Evolutionary conservation across 352 stramenopile species (phyloP).

Genomic region (Pythium folliculosum): DNA sequence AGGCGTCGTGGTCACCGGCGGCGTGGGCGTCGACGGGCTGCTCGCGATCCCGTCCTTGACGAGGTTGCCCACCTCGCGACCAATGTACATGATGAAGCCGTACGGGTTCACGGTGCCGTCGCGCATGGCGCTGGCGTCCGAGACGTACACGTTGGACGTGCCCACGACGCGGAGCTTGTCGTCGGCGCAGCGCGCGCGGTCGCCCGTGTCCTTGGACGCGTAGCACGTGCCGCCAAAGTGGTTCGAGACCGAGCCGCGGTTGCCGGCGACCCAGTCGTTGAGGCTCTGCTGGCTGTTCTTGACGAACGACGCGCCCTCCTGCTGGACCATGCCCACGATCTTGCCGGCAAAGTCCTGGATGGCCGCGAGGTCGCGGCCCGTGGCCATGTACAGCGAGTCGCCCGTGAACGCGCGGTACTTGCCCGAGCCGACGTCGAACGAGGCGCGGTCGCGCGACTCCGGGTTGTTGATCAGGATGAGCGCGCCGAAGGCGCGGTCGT

Average conservation of each 20-base stretch:
- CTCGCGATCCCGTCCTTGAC: constrained; percentile 39
- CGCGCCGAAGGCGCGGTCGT: constrained; percentile 40
- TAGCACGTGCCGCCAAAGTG: constrained; percentile 81
- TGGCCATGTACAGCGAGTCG: constrained; percentile 24
- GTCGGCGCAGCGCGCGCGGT: constrained; percentile 58
- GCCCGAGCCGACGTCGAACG: constrained; percentile 40
- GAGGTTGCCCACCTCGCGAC: constrained; percentile 45
- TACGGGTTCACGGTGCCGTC: constrained; percentile 79
- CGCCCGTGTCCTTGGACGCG: constrained; percentile 37
- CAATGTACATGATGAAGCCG: constrained; percentile 77
- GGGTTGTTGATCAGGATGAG: constrained; percentile 72
- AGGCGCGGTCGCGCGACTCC: constrained; percentile 40
- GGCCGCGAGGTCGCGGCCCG: constrained; percentile 66
- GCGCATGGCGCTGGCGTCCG: constrained; percentile 59
- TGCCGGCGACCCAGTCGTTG: constrained; percentile 39
- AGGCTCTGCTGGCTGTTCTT: constrained; percentile 26
- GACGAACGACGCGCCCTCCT: constrained; percentile 54
- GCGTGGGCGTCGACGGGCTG: not conserved
- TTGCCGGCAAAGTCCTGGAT: constrained; percentile 74
- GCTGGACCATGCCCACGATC: constrained; percentile 34
- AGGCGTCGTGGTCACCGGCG: not conserved
- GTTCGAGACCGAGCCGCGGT: constrained; percentile 37
- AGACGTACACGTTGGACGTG: constrained; percentile 72
- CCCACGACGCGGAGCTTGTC: constrained; percentile 64
- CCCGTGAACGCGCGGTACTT: not conserved